Conservation (phyloP, 139 green algal species). For the Chlorella sp. region DNA sequence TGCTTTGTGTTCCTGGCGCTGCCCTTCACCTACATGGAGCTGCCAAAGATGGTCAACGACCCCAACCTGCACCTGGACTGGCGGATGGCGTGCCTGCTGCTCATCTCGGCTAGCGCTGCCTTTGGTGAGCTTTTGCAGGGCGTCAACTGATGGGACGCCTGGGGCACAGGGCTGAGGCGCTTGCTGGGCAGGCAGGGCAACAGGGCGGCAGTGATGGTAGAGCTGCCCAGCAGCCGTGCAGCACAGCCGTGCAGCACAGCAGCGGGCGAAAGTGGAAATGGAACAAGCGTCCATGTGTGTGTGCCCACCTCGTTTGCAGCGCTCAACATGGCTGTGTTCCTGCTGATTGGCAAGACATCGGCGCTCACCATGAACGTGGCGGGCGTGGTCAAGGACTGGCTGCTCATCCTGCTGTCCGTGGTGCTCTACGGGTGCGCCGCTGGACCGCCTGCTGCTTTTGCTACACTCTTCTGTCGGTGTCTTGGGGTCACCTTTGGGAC, state of each 20-base stretch:
- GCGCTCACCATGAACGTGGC: constrained; percentile 74
- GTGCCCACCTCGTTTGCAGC: constrained; percentile 16
- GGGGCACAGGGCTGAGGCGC: no score
- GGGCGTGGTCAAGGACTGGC: constrained; percentile 71
- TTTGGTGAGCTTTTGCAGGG: no score
- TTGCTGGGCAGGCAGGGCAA: no score
- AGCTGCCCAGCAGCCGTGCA: background rate
- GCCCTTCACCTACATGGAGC: constrained; percentile 58
- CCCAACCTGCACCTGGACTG: constrained; percentile 33
- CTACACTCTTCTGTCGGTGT: background rate
- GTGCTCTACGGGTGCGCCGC: constrained; percentile 33
- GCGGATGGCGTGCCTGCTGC: constrained; percentile 17
- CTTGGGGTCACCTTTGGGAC: background rate
- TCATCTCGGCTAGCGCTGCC: constrained; percentile 28
- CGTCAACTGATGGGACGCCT: no score
- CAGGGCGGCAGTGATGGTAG: no score
- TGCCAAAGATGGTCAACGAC: constrained; percentile 47
- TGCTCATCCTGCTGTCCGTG: constrained; percentile 45
- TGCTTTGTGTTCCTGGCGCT: constrained; percentile 61
- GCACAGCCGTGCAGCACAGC: background rate
- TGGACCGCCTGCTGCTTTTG: background rate
- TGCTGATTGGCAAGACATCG: constrained; percentile 80
- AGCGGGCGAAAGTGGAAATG: background rate
- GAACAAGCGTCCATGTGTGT: background rate
- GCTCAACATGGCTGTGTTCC: constrained; percentile 86